Evolutionary conservation across 116 monocot species (phyloP), one percentile per base, ranked within the genome.

Genomic region (Trichopus zeylanicus): DNA sequence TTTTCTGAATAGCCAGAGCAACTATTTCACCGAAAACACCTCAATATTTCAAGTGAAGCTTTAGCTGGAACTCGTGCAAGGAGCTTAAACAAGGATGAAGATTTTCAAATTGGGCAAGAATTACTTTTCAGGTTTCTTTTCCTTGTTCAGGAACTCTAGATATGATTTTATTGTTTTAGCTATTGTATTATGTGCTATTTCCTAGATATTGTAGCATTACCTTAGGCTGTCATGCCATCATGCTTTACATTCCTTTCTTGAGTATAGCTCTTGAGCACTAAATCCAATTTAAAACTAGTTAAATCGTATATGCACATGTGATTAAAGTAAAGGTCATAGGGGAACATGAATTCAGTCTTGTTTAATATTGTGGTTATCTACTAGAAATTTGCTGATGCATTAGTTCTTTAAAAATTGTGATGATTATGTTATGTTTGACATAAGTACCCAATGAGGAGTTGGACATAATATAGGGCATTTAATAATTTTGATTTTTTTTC

Each of bases 1-100:
- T 28, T 63, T 87, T 78, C 48, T 69, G 73, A 81, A 86, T 82
- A 97, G 97, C 97, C 97, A 81, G 97, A 97, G 80, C 81, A 84
- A 77, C 72, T 97, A 81, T 97, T 97, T 91, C 97, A 86, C 51
- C 73, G 87, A 56, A 91, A 84, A 35, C 49, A 65, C 29, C 71
- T 87, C 26, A 73, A 66, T 42, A 73, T 97, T 56, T 72, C 79
- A 53, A 97, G 91, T 61, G 97, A 97, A 69, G 97, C 97, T 69
- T 78, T 97, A 51, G 97, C 97, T 31, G 97, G 87, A 28, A 97
- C 97, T 12, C 84, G 97, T 29, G 73, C 77, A 31, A 83, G 97
- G 66, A 87, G 97, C 60, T 53, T 63, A 72, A 70, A 84, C n/a
- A 64, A 46, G 26, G 51, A 25, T 57, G 74, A 86, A 67, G 97